Conservation (phyloP, 495 filamentous ascomycete species). For the Hypoxylon cercidicola region DNA sequence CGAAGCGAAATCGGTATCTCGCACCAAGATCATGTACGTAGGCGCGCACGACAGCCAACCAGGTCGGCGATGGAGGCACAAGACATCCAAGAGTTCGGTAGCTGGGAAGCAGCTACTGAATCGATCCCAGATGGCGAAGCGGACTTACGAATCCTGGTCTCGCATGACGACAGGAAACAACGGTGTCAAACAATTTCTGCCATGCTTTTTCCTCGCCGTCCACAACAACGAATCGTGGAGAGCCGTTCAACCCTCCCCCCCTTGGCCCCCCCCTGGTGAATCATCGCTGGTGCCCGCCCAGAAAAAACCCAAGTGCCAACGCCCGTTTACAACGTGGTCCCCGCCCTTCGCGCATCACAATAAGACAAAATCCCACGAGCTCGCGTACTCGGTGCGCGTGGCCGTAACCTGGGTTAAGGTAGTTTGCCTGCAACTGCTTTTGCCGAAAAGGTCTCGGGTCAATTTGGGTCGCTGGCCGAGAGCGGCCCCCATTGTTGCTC, state of each 20-base stretch:
- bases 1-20: constrained; percentile 14
- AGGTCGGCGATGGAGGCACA: constrained; percentile 17
- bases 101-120: constrained; percentile 11
- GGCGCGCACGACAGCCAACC: constrained; percentile 14
- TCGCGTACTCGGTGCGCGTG: constrained; percentile 26
- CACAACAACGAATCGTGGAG: background rate
- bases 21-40: constrained; percentile 6
- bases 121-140: background rate
- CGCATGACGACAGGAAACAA: constrained; percentile 27
- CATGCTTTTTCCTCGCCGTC: constrained; percentile 12
- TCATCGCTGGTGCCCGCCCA: constrained; percentile 10
- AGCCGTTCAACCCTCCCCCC: background rate
- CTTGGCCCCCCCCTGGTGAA: background rate
- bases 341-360: constrained; percentile 15
- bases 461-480: constrained; percentile 30
- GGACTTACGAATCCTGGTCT: constrained; percentile 35
- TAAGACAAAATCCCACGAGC: constrained; percentile 42
- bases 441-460: constrained; percentile 38
- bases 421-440: constrained; percentile 30
- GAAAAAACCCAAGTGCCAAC: background rate
- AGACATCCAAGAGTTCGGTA: constrained; percentile 26
- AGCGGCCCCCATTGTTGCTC: constrained; percentile 8
- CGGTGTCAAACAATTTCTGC: constrained; percentile 21
- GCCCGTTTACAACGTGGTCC: constrained; percentile 21
- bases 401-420: constrained; percentile 20